Evolutionary conservation across 176 grass and related monocot species (phyloP).

Genomic region (Zea luxurians): DNA sequence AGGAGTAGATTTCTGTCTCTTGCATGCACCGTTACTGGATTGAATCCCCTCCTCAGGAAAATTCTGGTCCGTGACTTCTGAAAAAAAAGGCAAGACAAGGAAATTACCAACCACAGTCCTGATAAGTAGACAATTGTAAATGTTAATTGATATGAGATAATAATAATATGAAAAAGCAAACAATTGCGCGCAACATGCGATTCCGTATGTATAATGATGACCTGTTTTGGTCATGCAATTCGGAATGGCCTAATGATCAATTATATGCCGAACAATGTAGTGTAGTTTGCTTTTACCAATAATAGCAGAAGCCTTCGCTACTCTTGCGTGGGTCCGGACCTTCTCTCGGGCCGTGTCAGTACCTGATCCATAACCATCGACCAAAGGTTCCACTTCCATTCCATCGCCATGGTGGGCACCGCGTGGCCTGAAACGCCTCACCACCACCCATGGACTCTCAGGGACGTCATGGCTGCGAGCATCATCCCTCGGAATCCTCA

Average conservation of each 20-base stretch:
- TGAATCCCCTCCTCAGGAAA: conserved; percentile 51
- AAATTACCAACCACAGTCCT: no score
- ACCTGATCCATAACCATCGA: conserved; percentile 42
- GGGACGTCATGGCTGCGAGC: not conserved
- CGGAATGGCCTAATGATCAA: not conserved
- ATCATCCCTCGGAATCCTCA: conserved; percentile 35
- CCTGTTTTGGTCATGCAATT: conserved; percentile 19
- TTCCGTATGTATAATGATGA: not conserved
- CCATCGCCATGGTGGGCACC: not conserved
- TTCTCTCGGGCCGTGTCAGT: conserved; percentile 35
- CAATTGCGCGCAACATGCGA: not conserved
- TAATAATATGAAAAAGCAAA: not conserved
- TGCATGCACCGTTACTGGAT: conserved; percentile 33
- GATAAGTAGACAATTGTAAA: not conserved
- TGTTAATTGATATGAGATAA: not conserved
- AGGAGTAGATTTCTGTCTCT: conserved; percentile 44
- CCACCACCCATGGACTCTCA: conserved; percentile 45
- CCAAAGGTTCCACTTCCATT: not conserved
- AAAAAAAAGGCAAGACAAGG: not conserved
- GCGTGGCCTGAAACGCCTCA: conserved; percentile 48
- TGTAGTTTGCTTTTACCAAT: conserved; percentile 39
- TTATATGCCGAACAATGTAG: no score
- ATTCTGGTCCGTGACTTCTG: conserved; percentile 91
- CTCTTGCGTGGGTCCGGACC: conserved; percentile 26
- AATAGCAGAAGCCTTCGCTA: conserved; percentile 14